Evolutionary conservation across 768 basidiomycete genomes (phyloP).

Genomic region (Leccinum fibrillosum): DNA sequence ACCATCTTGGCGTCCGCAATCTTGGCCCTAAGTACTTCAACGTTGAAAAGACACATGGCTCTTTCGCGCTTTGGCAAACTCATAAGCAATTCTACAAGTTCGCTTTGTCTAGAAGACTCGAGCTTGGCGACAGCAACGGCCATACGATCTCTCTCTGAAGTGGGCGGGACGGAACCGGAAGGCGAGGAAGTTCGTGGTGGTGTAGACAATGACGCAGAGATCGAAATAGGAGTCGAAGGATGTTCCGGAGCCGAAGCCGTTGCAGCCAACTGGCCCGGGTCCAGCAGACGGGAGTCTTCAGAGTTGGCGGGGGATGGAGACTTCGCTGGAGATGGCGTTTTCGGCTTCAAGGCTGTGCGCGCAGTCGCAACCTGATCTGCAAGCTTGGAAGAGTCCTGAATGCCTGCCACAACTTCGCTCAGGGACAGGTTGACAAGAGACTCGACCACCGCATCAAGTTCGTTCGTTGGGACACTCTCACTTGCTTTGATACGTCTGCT

Average conservation of each 20-base stretch:
- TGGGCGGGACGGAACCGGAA: slow-evolving; percentile 54
- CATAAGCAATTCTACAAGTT: slow-evolving; percentile 79
- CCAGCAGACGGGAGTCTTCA: slow-evolving; percentile 70
- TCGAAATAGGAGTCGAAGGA: slow-evolving; percentile 80
- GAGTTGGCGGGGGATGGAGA: slow-evolving; percentile 55
- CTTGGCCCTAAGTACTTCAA: slow-evolving; percentile 73
- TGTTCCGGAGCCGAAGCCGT: slow-evolving; percentile 90
- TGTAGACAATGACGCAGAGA: slow-evolving; percentile 70
- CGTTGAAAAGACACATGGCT: slow-evolving; percentile 88
- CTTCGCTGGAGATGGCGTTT: slow-evolving; percentile 42
- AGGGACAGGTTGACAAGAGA: slow-evolving; percentile 66
- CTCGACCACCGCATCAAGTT: slow-evolving; percentile 68
- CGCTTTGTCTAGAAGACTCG: slow-evolving; percentile 55
- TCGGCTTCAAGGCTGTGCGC: slow-evolving; percentile 35
- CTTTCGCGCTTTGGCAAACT: slow-evolving; percentile 85
- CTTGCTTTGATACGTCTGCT: slow-evolving; percentile 66
- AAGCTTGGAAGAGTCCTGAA: slow-evolving; percentile 67
- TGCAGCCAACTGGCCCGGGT: slow-evolving; percentile 59
- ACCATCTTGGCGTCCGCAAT: slow-evolving; percentile 80
- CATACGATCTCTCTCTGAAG: slow-evolving; percentile 76
- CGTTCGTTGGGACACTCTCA: slow-evolving; percentile 49
- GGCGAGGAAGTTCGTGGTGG: slow-evolving; percentile 85
- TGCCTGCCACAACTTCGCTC: slow-evolving; percentile 71
- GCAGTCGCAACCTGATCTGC: slow-evolving; percentile 56
- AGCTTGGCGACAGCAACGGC: slow-evolving; percentile 60